Base-by-base conservation (phyloP, 1,139 yeast species). In the Maudiozyma humilis region DNA sequence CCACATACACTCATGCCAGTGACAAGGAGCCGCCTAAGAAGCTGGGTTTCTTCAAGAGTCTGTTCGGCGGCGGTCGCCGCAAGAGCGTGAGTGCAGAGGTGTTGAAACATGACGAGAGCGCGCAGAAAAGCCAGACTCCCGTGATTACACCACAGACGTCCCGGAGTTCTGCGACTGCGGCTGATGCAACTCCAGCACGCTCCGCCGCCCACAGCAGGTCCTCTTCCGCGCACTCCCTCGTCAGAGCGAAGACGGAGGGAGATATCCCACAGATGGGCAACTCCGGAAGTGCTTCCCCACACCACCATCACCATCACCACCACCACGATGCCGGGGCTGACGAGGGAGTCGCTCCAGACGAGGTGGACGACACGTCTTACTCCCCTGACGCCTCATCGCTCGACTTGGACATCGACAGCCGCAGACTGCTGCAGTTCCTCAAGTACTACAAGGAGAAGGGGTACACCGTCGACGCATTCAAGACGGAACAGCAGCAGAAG, bases 351-450 rank as follows among this genome's bases (percentile, higher is more conserved):
- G 3, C 25, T 18, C n/a, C n/a, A n/a, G n/a, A n/a, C n/a, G n/a
- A n/a, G n/a, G n/a, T n/a, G n/a, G n/a, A n/a, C n/a, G n/a, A n/a
- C n/a, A n/a, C n/a, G n/a, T n/a, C n/a, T n/a, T n/a, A 38, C 18
- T 38, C 32, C 2, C 31, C 32, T 3, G 38, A 35, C 16, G 17
- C 23, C 16, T 13, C 16, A 15, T 3, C 29, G 15, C 12, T 36
- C 15, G 16, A 43, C 34, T 20, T 41, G 7, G 44, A 48, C 29
- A 62, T 59, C 27, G 85, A 80, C 53, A 80, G 82, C 1, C 69
- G 76, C 50, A 58, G 76, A 50, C 58, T 82, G 33, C 75, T 76
- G 34, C 79, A 76, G 43, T 82, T 79, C 54, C 66, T 82, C 45
- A 67, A 69, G 41, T 73, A 72, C 52, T 77, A 74, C 54, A 67